Percentiles rank a stretch among this genome's conserved stretches.
Conservation (phyloP, 2,329 filamentous ascomycete genomes). For the Aspergillus texensis region DNA sequence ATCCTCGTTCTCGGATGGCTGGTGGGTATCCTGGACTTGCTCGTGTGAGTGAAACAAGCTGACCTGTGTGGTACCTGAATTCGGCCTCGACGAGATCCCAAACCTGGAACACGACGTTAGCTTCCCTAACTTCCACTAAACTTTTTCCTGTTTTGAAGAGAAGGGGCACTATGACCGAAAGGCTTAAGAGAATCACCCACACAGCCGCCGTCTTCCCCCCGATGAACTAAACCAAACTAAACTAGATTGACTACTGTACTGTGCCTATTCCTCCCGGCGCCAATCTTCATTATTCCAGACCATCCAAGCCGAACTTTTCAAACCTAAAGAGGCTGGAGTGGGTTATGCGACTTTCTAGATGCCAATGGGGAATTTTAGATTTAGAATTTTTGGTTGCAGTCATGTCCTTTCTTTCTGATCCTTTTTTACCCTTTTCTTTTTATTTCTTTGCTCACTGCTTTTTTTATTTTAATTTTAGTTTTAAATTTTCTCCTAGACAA, state of each 20-base stretch:
- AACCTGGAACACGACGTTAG: constrained; percentile 13
- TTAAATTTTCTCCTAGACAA: neutral
- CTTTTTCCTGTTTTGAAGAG: constrained; percentile 8
- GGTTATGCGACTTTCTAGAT: constrained; percentile 11
- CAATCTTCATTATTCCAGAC: constrained; percentile 26
- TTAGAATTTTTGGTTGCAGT: neutral
- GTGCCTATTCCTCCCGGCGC: constrained; percentile 25
- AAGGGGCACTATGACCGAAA: neutral
- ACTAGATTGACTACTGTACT: constrained; percentile 15
- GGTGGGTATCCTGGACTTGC: constrained; percentile 3
- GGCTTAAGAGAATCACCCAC: neutral
- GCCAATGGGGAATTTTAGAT: constrained; percentile 12
- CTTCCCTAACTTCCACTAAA: constrained; percentile 14
- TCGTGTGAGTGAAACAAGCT: constrained; percentile 17
- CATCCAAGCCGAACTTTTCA: constrained; percentile 14
- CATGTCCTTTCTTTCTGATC: neutral
- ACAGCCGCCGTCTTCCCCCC: neutral
- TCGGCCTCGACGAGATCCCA: constrained; percentile 18
- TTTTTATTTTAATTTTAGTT: neutral
- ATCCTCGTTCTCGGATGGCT: constrained; percentile 1
- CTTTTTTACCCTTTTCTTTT: neutral
- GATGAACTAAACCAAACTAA: constrained; percentile 8
- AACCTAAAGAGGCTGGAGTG: constrained; percentile 18
- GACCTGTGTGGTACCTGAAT: constrained; percentile 21
- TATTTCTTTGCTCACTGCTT: neutral